phyloP scores from a whole-genome alignment of 306 rosid species.

The Pterocarpus santalinus region DNA sequence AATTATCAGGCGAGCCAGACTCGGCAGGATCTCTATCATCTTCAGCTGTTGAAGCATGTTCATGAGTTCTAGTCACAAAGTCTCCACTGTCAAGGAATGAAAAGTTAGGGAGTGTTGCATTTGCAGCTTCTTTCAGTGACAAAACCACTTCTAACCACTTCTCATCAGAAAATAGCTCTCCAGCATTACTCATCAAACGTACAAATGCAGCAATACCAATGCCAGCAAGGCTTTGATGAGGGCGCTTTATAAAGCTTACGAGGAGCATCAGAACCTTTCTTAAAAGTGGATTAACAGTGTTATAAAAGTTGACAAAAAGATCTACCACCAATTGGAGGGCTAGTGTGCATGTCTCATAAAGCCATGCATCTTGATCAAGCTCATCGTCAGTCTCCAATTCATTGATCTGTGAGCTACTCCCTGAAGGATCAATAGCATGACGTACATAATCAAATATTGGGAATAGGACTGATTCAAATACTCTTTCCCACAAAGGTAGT shows the following conservation, averaged over 20 bases:
- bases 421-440: slow-evolving; percentile 98
- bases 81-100: slow-evolving; percentile 66
- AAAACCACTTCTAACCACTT: slow-evolving; percentile 97
- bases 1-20: slow-evolving; percentile 63
- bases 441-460: slow-evolving; percentile 98
- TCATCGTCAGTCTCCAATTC: slow-evolving; percentile 67
- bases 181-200: slow-evolving; percentile 98
- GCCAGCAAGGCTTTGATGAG: slow-evolving; percentile 99
- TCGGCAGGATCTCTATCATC: slow-evolving; percentile 60
- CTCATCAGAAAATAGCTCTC: slow-evolving; percentile 90
- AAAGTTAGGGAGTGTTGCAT: slow-evolving; percentile 89
- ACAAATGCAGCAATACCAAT: slow-evolving; percentile 99
- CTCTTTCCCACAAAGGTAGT: slow-evolving; percentile 92
- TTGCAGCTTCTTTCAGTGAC: slow-evolving; percentile 86
- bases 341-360: slow-evolving; percentile 97
- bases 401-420: slow-evolving; percentile 64
- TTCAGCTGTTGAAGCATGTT: slow-evolving; percentile 56
- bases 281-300: slow-evolving; percentile 89
- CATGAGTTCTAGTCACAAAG: slow-evolving; percentile 46
- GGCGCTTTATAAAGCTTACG: slow-evolving; percentile 93
- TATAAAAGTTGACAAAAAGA: slow-evolving; percentile 94
- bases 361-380: slow-evolving; percentile 99
- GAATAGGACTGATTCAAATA: slow-evolving; percentile 94
- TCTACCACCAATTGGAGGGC: slow-evolving; percentile 98
- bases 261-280: slow-evolving; percentile 92